Evolutionary conservation across 441 rosid species (phyloP), one percentile per base, ranked within the genome.

Genomic region (Lepidium campestre): DNA sequence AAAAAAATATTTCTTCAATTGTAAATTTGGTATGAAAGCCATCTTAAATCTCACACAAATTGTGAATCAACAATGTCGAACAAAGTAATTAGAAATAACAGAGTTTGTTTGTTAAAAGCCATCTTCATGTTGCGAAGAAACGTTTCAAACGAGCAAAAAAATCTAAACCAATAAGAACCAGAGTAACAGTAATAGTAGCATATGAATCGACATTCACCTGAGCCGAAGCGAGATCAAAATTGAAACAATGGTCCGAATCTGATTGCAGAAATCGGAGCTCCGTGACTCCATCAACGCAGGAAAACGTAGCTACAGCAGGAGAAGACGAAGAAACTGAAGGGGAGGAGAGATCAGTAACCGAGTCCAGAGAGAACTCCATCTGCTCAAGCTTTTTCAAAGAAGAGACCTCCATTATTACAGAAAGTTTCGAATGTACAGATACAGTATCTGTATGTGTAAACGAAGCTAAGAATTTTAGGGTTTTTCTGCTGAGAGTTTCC

Each of bases 221-320:
- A 69, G 86, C 62, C 6, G 74, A 70, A 36, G 67, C 62, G 53
- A 83, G 86, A 80, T 86, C 82, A 47, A 85, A 75, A 63, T 17
- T 52, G 67, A 76, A 60, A 36, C 74, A 61, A 46, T 62, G 79
- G 48, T 61, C 13, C 25, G 77, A 67, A 14, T 83, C 83, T 18
- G 85, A 77, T 9, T 77, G 80, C 1, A 46, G 60, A 75, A 93
- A 79, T 65, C 85, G 85, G 18, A 93, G 86, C 76, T 80, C 83
- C 3, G 81, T 52, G 35, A 61, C 81, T 52, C 85, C 86, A 40
- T 64, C 47, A 31, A 72, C 79, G 32, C 56, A 71, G 53, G 77
- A 52, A 65, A 90, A 93, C 55, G 85, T 78, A 50, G 92, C 92
- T 59, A 72, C n/a, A 63, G 64, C 80, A 23, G 62, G 47, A 11